Evolutionary conservation across 345 rosid species (phyloP).

Genomic region (Hypericum androsaemum): DNA sequence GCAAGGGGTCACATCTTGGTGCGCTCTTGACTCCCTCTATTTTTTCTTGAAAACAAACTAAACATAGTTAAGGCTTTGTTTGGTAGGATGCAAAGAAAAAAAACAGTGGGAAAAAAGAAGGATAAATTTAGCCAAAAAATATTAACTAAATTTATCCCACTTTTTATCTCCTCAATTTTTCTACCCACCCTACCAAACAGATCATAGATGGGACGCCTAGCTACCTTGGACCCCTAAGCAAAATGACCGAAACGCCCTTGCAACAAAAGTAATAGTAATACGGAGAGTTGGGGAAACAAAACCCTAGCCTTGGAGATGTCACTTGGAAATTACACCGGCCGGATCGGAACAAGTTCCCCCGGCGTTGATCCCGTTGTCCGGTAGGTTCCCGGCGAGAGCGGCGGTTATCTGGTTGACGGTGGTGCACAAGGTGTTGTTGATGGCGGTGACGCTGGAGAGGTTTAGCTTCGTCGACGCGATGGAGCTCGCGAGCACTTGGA

Average conservation of each 20-base stretch:
- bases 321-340: constrained; percentile 1
- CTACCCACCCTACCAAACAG: too few species aligned
- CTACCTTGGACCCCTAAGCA: too few species aligned
- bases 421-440: constrained; percentile 60
- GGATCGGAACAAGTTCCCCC: constrained; percentile 20
- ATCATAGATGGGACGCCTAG: too few species aligned
- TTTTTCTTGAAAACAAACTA: constrained; percentile 16
- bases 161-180: too few species aligned
- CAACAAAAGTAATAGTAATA: too few species aligned
- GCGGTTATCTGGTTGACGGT: constrained; percentile 57
- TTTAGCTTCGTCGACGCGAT: constrained; percentile 62
- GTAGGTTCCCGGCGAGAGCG: constrained; percentile 30
- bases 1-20: constrained; percentile 49
- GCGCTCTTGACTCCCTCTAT: constrained; percentile 85
- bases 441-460: constrained; percentile 50
- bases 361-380: constrained; percentile 14
- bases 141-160: too few species aligned
- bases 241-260: too few species aligned
- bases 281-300: too few species aligned
- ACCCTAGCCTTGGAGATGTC: too few species aligned
- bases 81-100: too few species aligned
- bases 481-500: constrained; percentile 71
- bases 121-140: too few species aligned
- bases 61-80: background rate
- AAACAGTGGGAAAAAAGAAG: too few species aligned